Evolutionary conservation across 108 stramenopile species (phyloP), one percentile per base, ranked within the genome.

Genomic region (Craspedostauros australis): DNA sequence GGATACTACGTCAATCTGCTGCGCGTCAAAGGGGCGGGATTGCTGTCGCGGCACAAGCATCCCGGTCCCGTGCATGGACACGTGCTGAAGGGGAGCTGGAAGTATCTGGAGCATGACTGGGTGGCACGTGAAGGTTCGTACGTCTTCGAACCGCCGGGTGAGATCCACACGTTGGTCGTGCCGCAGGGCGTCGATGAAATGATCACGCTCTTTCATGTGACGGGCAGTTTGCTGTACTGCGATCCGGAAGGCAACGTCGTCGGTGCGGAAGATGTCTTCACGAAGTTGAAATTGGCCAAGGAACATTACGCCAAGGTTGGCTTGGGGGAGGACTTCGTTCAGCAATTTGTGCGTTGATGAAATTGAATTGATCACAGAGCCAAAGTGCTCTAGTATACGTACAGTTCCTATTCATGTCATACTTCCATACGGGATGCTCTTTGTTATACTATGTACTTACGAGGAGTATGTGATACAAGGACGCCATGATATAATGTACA

Each of bases 161-260:
- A 87, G 59, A 79, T 79, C 11, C 86, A 87, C 48, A 87, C 80
- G 6, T 40, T 87, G 14, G 59, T 87, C 7, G 86, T 87, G 15
- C 79, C 79, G 25, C 71, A 80, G 26, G 82, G 72, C 24, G 79
- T 79, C 24, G 86, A 82, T 7, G 81, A 82, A 57, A 86, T 86
- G 85, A 76, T 86, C 41, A 77, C 86, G 9, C 40, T 87, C 20
- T 87, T 87, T 52, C 86, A 87, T 66, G 86, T 87, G 0, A 87
- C 86, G 23, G 86, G 86, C 1, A 58, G 72, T 23, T 62, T 87
- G 23, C 46, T 87, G 38, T 87, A 87, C 51, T 79, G 79, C 27
- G 79, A 82, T 66, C 61, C 68, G 23, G 78, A 86, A 8, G 78
- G 64, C 8, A 74, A 77, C 25, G 70, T 83, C 15, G 68, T 62